A percentile compares a stretch with the other conserved stretches of the same genome.
Evolutionary conservation across 2,329 filamentous ascomycete genomes (phyloP).

Genomic region (Cladosporium sp.): DNA sequence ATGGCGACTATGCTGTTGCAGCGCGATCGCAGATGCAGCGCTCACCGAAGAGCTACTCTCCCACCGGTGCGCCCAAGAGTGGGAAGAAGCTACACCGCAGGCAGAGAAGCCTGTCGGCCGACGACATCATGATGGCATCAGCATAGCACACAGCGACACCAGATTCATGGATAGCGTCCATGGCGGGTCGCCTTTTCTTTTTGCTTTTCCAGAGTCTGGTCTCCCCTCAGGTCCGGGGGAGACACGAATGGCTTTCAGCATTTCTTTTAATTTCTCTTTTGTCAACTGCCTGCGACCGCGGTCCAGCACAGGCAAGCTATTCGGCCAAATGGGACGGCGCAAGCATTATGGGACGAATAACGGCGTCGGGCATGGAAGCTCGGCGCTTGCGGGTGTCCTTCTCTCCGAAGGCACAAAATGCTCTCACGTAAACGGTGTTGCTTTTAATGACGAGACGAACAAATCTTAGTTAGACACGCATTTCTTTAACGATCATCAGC

Average conservation of each 20-base stretch:
- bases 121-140: slow-evolving; percentile 13
- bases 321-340: not conserved
- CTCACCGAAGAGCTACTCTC: slow-evolving; percentile 17
- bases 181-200: not conserved
- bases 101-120: slow-evolving; percentile 22
- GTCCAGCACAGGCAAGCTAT: not conserved
- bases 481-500: not conserved
- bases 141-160: not conserved
- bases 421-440: not conserved
- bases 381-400: not conserved
- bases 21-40: not conserved
- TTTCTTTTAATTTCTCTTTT: not conserved
- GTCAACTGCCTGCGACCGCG: not conserved
- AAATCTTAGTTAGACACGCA: not conserved
- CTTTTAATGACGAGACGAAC: not conserved
- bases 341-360: not conserved
- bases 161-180: not conserved
- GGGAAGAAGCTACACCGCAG: slow-evolving; percentile 18
- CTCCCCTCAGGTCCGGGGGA: not conserved
- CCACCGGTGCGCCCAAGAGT: slow-evolving; percentile 3
- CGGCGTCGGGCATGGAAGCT: not conserved
- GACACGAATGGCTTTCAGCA: not conserved
- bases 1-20: not conserved
- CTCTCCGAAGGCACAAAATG: not conserved
- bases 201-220: not conserved